Evolutionary conservation across 768 basidiomycete species (phyloP).

Genomic region (Cyathus striatus): DNA sequence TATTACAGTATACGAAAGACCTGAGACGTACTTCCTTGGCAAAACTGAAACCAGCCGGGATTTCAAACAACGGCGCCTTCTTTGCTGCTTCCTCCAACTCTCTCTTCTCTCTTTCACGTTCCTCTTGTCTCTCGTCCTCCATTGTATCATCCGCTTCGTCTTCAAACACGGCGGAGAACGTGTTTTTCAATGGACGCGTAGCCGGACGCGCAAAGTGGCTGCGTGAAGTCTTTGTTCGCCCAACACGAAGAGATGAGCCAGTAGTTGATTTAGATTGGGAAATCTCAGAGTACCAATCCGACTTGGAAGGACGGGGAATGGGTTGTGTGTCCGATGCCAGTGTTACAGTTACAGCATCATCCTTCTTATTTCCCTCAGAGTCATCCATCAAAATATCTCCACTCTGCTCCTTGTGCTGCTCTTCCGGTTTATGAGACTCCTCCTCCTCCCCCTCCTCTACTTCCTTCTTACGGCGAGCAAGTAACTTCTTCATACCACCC

Average conservation of each 20-base stretch:
- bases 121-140: constrained; percentile 35
- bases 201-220: constrained; percentile 58
- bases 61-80: constrained; percentile 50
- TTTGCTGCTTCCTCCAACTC: constrained; percentile 51
- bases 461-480: constrained; percentile 59
- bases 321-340: constrained; percentile 6
- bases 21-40: constrained; percentile 34
- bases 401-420: constrained; percentile 29
- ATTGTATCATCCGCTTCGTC: constrained; percentile 41
- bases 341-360: constrained; percentile 13
- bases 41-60: constrained; percentile 64
- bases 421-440: constrained; percentile 27
- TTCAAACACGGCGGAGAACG: constrained; percentile 65
- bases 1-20: neutral
- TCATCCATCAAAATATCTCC: constrained; percentile 8
- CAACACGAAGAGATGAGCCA: constrained; percentile 61
- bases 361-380: constrained; percentile 24
- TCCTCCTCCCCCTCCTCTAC: constrained; percentile 40
- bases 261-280: constrained; percentile 15
- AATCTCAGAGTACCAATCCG: constrained; percentile 27
- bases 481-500: constrained; percentile 73
- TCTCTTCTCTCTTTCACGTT: constrained; percentile 36
- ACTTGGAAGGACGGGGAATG: constrained; percentile 17
- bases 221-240: constrained; percentile 50
- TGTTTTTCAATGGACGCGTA: constrained; percentile 36